Evolutionary conservation across 345 rosid genomes (phyloP), one percentile per base, ranked within the genome.

Genomic region (Limnanthes douglasii): DNA sequence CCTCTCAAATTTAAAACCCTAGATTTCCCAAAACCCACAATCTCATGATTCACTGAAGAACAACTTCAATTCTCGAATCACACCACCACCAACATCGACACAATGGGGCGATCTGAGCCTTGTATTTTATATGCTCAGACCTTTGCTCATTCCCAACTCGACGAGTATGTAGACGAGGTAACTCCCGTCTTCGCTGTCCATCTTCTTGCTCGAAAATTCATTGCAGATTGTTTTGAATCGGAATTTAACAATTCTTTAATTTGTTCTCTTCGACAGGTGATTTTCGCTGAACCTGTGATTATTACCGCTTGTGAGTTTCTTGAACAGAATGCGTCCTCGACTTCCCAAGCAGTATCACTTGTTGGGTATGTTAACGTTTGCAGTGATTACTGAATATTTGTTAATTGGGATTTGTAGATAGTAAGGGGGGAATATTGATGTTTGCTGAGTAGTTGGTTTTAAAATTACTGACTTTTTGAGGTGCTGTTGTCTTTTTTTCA

Each of bases 91-190:
- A n/a, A n/a, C n/a, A n/a, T n/a, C n/a, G n/a, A n/a, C n/a, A n/a
- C n/a, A n/a, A 79, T 88, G 95, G 94, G 86, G 32, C 74, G 95
- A 41, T 84, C 98, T 11, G 95, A 83, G 51, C 86, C 98, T 17
- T 79, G 79, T 64, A 85, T 90, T 50, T 54, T 90, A 53, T 90
- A 84, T 54, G 61, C 95, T 21, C 98, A 80, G 71, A 80, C 84
- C 41, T 90, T 90, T 60, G 84, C 70, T 50, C 98, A 90, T 50
- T 76, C 95, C 25, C 92, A 84, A 19, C 69, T 90, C 54, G 95
- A 90, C 48, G 95, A 90, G 57, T 84, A 90, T 54, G 95, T 90
- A 15, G 98, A 84, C 49, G 98, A 90, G 94, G 98, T 80, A 55
- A 40, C 33, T 37, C 22, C 7, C 53, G 21, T 19, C 15, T 34